Base-by-base conservation (phyloP, 1,139 yeast species). In the Pichia sp. region DNA sequence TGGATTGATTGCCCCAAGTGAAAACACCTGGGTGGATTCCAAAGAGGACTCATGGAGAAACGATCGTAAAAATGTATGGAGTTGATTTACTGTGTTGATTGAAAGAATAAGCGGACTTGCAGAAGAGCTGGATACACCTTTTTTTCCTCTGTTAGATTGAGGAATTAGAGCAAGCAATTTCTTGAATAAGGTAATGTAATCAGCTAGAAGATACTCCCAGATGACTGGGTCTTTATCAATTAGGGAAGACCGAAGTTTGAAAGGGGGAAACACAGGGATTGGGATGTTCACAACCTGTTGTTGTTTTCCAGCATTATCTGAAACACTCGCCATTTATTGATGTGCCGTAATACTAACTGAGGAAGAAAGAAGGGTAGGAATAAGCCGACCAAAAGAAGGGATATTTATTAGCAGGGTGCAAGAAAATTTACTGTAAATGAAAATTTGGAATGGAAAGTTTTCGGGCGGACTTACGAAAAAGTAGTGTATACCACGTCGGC, bases 211-310 rank as follows among this genome's bases (percentile, higher is more conserved):
- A 65, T 85, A 89, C 3, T 78, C 85, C 90, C 91, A 86, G 10
- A 86, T 85, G 34, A 86, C 90, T 0, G 95, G 95, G 63, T 86
- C 95, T 59, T 81, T 85, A 61, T 86, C 93, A 9, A 85, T 83
- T 61, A 86, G 71, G 9, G 88, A 82, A 0, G 91, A 85, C 41
- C 93, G 71, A 31, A 86, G 74, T 56, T 78, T 76, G 68, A 85
- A 85, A 1, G 90, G 90, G 3, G 93, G 93, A 55, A 80, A 86
- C 41, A 79, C 78, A 5, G 87, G 87, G 13, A 85, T 79, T 1
- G 88, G 88, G 12, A 82, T 69, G 42, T 50, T 44, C 3, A 57
- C 41, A 41, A 41, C 51, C 22, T 48, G 45, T 21, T 44, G 49
- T 16, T 41, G 40, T 8, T 52, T 39, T 12, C 40, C 46, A 18